Evolutionary conservation across 2,329 filamentous ascomycete genomes (phyloP).

Genomic region (Claviceps purpurea): DNA sequence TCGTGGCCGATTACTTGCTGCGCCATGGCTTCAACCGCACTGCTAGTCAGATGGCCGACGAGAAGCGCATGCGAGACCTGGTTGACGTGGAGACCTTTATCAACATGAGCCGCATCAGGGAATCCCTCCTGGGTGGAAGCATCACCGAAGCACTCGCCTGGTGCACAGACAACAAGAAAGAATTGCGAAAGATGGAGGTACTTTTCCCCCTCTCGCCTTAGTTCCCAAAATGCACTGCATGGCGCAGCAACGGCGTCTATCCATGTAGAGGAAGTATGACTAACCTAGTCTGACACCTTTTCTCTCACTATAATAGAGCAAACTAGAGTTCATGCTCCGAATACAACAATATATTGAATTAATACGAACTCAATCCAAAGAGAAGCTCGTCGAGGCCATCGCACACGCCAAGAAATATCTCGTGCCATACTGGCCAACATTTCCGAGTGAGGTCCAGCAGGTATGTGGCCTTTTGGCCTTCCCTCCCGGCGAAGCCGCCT

Average conservation of each 20-base stretch:
- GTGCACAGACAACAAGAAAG: constrained; percentile 89
- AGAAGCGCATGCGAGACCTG: constrained; percentile 64
- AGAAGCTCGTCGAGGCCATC: constrained; percentile 63
- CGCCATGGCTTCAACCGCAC: constrained; percentile 70
- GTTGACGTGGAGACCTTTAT: constrained; percentile 85
- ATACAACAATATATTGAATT: constrained; percentile 93
- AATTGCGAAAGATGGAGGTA: constrained; percentile 75
- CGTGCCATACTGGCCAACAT: constrained; percentile 52
- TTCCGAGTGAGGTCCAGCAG: constrained; percentile 53
- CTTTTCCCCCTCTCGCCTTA: background rate
- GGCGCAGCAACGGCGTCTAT: constrained; percentile 1
- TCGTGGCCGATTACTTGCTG: constrained; percentile 87
- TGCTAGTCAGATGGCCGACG: constrained; percentile 59
- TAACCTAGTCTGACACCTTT: too few relatives aligned
- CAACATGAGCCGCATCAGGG: constrained; percentile 64
- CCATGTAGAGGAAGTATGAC: background rate
- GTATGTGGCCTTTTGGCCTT: constrained; percentile 75
- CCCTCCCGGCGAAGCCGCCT: constrained; percentile 34
- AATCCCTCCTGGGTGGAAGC: constrained; percentile 55
- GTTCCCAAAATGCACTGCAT: background rate
- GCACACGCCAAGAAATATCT: constrained; percentile 73
- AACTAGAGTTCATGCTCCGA: constrained; percentile 83
- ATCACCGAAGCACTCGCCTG: constrained; percentile 72
- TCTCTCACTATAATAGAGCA: constrained; percentile 37
- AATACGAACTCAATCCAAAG: constrained; percentile 50